Percentiles rank a stretch among this genome's conserved stretches.
Evolutionary conservation across 176 grass and related monocot species (phyloP).

Genomic region (Miscanthus lutarioriparius): DNA sequence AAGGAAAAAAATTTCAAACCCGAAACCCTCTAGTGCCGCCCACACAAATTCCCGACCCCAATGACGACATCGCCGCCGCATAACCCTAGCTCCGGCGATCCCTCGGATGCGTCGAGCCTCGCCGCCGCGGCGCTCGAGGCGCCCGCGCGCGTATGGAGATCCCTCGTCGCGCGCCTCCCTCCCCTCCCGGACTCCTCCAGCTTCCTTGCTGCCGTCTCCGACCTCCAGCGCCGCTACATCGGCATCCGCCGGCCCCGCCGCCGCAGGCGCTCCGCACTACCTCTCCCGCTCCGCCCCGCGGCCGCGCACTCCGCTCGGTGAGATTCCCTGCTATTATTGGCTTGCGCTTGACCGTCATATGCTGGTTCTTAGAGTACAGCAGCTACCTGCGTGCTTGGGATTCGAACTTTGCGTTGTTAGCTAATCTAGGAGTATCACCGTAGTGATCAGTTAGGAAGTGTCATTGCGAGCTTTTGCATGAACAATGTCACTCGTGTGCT

Average conservation of each 20-base stretch:
- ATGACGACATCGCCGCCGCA: slow-evolving; percentile 43
- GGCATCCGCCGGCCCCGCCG: slow-evolving; percentile 21
- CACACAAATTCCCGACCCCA: background rate
- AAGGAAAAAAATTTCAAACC: slow-evolving; percentile 1
- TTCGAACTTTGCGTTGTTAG: background rate
- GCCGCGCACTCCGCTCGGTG: slow-evolving; percentile 43
- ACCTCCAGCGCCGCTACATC: slow-evolving; percentile 36
- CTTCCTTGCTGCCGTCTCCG: slow-evolving; percentile 42
- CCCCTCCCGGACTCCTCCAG: slow-evolving; percentile 25
- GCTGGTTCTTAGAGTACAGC: background rate
- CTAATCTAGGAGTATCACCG: background rate
- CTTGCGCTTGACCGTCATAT: background rate
- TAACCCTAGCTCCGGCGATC: slow-evolving; percentile 46
- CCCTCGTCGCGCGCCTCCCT: slow-evolving; percentile 33
- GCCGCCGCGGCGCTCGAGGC: background rate
- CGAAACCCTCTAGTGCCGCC: background rate
- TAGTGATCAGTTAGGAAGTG: background rate
- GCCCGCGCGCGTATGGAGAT: slow-evolving; percentile 41
- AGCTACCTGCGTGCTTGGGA: background rate
- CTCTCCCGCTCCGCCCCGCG: slow-evolving; percentile 30
- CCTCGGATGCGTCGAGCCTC: background rate
- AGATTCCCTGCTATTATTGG: slow-evolving; percentile 15
- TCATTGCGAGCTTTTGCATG: background rate
- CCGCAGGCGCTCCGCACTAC: slow-evolving; percentile 36
- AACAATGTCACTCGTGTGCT: slow-evolving; percentile 15